Base-by-base conservation (phyloP, 1,284 basidiomycete species). In the Cutaneotrichosporon dermatis region DNA sequence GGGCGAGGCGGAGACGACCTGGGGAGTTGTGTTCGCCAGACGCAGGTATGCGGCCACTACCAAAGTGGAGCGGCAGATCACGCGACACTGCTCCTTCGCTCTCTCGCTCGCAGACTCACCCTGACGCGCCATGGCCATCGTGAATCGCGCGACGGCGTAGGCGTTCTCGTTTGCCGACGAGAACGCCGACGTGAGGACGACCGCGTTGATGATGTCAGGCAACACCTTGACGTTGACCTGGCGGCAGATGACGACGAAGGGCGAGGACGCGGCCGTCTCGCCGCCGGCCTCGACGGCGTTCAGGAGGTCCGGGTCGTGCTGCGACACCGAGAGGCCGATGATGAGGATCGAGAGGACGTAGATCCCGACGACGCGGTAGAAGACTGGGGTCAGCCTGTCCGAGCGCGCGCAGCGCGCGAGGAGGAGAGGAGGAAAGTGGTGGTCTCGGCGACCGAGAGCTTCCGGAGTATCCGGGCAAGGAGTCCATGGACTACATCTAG, bases 161-260 rank as follows among this genome's bases (percentile, higher is more conserved):
- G 66, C 57, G 36, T 59, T 64, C 41, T 63, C 61, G 58, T 70
- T 72, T 10, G 61, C 69, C 1, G 68, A 61, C 3, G 68, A 70
- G 48, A 66, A 62, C 16, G 82, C 82, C 0, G 80, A 82, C 5
- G 81, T 53, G 44, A 72, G 48, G 33, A 95, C 82, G 69, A 85
- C 86, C 7, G 90, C 91, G 70, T 82, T 82, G 72, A 82, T 78
- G 57, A 81, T 84, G 55, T 83, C 83, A 2, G 90, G 90, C 1
- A 92, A 78, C 6, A 80, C 82, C 65, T 84, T 85, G 76, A 92
- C 92, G 39, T 88, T 86, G 2, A 89, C 86, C 43, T 80, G 82
- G 64, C 83, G 69, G 63, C 73, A 72, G 54, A 73, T 88, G 64
- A 92, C 88, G 62, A 92, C 89, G 74, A 90, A 92, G 0, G 89